Percentiles rank a stretch among this genome's conserved stretches.
Conservation (phyloP, 2,329 filamentous ascomycete genomes). For the Alternaria gansuensis region DNA sequence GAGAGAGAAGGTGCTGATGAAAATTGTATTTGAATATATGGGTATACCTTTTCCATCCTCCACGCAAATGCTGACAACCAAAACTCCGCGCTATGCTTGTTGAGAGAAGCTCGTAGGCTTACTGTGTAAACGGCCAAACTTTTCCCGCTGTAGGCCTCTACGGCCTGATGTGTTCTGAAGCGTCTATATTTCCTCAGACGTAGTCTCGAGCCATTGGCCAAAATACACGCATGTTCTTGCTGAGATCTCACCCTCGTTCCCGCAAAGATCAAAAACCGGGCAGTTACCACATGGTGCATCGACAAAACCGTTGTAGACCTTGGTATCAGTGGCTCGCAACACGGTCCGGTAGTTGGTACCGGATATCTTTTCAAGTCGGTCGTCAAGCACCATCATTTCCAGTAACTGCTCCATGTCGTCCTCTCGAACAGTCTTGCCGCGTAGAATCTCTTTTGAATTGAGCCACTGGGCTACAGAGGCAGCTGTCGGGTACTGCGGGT, state of each 20-base stretch:
- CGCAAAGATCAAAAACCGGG: slow-evolving; percentile 91
- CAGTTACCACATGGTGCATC: slow-evolving; percentile 91
- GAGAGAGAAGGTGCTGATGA: background rate
- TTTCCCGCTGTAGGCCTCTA: rapidly evolving
- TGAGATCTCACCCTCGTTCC: slow-evolving; percentile 88
- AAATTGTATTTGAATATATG: background rate
- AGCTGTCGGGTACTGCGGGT: slow-evolving; percentile 81
- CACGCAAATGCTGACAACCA: slow-evolving; percentile 6
- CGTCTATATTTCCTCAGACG: slow-evolving; percentile 36
- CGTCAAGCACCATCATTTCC: slow-evolving; percentile 88
- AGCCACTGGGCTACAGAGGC: slow-evolving; percentile 79
- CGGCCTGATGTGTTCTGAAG: background rate
- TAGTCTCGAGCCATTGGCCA: slow-evolving; percentile 73
- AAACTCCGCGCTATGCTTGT: slow-evolving; percentile 10
- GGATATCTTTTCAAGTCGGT: slow-evolving; percentile 73
- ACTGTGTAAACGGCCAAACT: background rate
- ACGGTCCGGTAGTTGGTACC: slow-evolving; percentile 61
- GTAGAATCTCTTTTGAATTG: slow-evolving; percentile 72
- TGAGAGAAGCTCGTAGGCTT: background rate
- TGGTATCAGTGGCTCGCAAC: slow-evolving; percentile 52
- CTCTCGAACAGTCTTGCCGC: slow-evolving; percentile 69
- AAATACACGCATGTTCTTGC: slow-evolving; percentile 93
- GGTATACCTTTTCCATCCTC: slow-evolving; percentile 8
- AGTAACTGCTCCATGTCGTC: slow-evolving; percentile 85
- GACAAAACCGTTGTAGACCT: slow-evolving; percentile 77